Evolutionary conservation across 345 rosid species (phyloP), one percentile per base, ranked within the genome.

Genomic region (Syzygium grande): DNA sequence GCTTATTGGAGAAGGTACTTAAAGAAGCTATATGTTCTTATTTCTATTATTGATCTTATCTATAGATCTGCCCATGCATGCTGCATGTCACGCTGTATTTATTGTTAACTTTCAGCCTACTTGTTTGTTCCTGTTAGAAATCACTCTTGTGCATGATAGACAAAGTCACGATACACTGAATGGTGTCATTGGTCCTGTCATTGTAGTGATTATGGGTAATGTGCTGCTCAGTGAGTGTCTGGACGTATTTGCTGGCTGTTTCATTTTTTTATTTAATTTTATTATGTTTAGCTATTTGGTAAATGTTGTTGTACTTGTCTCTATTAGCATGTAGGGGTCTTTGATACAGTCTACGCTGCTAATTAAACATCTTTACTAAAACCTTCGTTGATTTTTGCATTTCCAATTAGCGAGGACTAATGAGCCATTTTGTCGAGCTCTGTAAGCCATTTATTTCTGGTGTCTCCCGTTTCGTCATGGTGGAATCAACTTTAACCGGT

Each of bases 1-100:
- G 91, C 86, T 92, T 96, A 88, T 88, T 95, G 86, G 98, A 96
- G 89, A 93, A 95, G 99, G 99, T 96, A 77, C 84, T 86, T 78
- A 88, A 34, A 34, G 27, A 41, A 84, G 86, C 73, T 79, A 87
- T 87, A 59, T 46, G 41, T 52, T 83, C 16, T 54, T 4, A 52
- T 56, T 46, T 29, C 56, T 30, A 7, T 17, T 84, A 34, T 34
- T 53, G 25, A 21, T 85, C 43, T 85, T 85, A 27, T 59, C 65
- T 85, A 9, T 85, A 55, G 55, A 53, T 53, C 29, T 23, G 80
- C 27, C 1, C 80, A 38, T 73, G 80, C 80, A 34, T 38, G 4
- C 49, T 38, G 80, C 14, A 0, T 73, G 80, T 23, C 80, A 73
- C 38, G 80, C 80, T 25, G 41, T 38, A 38, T 38, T 38, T 9